Conservation (phyloP, 1,284 basidiomycete species). For the Leccinum solheimii region DNA sequence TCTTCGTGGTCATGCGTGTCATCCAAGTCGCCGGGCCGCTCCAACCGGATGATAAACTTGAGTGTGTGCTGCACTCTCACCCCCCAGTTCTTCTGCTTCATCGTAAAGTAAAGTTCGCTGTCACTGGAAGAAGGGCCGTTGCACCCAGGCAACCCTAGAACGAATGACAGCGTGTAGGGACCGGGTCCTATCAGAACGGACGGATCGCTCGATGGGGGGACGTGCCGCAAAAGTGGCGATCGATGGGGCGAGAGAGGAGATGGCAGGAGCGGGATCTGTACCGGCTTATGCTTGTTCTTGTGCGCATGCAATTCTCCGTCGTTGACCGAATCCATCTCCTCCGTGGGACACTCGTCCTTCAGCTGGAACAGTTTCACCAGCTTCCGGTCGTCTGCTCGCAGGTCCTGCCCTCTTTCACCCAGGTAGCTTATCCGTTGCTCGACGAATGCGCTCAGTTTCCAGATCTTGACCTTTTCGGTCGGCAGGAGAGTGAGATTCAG, state of each 20-base stretch:
- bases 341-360: conserved; percentile 17
- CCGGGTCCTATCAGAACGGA: conserved; percentile 66
- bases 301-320: conserved; percentile 49
- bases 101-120: conserved; percentile 67
- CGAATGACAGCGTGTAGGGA: conserved; percentile 63
- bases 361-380: conserved; percentile 22
- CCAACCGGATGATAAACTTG: conserved; percentile 84
- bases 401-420: background rate
- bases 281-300: conserved; percentile 33
- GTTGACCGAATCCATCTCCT: conserved; percentile 64
- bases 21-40: conserved; percentile 41
- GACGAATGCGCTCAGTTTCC: conserved; percentile 72
- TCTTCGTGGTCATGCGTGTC: conserved; percentile 58
- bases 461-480: conserved; percentile 82
- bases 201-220: conserved; percentile 35
- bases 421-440: conserved; percentile 52
- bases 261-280: conserved; percentile 65
- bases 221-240: conserved; percentile 25
- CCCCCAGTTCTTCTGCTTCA: conserved; percentile 79
- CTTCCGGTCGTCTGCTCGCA: conserved; percentile 8
- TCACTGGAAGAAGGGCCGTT: conserved; percentile 32
- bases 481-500: conserved; percentile 86
- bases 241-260: conserved; percentile 33
- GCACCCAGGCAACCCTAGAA: conserved; percentile 56
- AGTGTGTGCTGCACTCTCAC: conserved; percentile 79